phyloP scores from a whole-genome alignment of 2,329 filamentous ascomycete species.

The Coniochaeta ligniaria region DNA sequence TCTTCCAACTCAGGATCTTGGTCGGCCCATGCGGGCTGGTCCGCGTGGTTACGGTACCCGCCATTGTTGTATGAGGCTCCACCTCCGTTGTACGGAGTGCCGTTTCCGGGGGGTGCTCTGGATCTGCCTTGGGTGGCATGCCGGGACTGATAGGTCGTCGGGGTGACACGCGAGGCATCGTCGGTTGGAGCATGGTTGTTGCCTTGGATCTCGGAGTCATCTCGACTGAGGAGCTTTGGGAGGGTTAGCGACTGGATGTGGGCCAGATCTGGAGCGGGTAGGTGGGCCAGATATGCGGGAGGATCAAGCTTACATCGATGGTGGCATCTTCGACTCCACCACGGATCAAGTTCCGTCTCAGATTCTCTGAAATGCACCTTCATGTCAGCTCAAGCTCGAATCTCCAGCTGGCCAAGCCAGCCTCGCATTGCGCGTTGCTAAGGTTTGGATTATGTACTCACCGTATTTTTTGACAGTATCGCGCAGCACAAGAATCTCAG shows the following conservation, averaged over 20 bases:
- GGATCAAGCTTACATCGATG: constrained; percentile 31
- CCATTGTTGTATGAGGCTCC: constrained; percentile 2
- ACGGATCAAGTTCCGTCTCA: constrained; percentile 39
- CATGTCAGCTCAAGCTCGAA: constrained; percentile 1
- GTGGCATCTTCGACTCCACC: constrained; percentile 40
- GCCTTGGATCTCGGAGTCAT: constrained; percentile 17
- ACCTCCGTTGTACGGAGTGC: not conserved
- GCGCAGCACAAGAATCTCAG: constrained; percentile 55
- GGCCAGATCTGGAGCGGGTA: not conserved
- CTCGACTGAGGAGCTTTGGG: constrained; percentile 18
- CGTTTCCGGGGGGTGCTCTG: not conserved
- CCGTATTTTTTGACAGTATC: constrained; percentile 45
- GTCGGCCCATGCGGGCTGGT: constrained; percentile 11
- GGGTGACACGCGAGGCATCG: not conserved
- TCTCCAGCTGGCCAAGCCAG: not conserved
- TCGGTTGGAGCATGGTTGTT: constrained; percentile 2
- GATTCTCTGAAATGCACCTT: constrained; percentile 27
- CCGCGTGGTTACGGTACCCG: constrained; percentile 3
- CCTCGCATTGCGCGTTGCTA: not conserved
- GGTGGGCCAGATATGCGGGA: not conserved
- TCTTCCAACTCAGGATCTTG: constrained; percentile 12
- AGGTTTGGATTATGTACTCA: constrained; percentile 20
- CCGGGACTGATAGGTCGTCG: constrained; percentile 4
- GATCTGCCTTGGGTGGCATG: constrained; percentile 6
- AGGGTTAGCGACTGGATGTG: constrained; percentile 5